These are phyloP conservation scores for Hypoxylon rubiginosum DNA, from an alignment of 2,329 filamentous ascomycete genomes.

Conservation along the genomic window DNA sequence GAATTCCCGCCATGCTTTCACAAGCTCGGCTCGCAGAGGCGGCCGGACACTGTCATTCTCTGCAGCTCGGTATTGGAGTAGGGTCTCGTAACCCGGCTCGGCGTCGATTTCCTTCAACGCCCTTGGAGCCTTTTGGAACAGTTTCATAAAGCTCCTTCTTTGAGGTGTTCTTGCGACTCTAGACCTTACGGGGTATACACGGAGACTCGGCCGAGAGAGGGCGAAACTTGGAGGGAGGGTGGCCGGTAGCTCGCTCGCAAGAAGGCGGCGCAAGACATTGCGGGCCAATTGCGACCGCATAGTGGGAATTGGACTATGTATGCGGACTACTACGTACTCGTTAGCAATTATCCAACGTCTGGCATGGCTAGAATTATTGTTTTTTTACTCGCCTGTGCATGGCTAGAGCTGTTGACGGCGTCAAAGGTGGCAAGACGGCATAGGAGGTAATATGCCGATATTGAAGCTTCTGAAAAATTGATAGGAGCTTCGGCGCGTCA, in stretches of 20 bases:
- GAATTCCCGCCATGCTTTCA: slow-evolving; percentile 74
- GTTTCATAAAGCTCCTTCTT: slow-evolving; percentile 71
- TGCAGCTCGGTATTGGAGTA: slow-evolving; percentile 76
- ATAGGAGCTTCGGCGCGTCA: slow-evolving; percentile 36
- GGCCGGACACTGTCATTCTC: slow-evolving; percentile 73
- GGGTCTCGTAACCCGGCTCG: slow-evolving; percentile 78
- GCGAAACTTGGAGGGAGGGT: slow-evolving; percentile 30
- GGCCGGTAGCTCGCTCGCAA: slow-evolving; percentile 43
- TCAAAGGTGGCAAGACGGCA: slow-evolving; percentile 22
- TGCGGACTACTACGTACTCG: slow-evolving; percentile 43
- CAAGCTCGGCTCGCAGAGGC: slow-evolving; percentile 73
- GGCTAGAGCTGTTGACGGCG: slow-evolving; percentile 41
- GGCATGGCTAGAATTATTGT: neutral
- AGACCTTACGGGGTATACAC: slow-evolving; percentile 49
- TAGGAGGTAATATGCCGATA: slow-evolving; percentile 23
- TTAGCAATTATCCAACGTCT: slow-evolving; percentile 41
- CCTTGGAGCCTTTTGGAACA: slow-evolving; percentile 72
- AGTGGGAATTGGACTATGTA: slow-evolving; percentile 49
- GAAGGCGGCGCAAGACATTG: slow-evolving; percentile 57
- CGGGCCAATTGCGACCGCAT: slow-evolving; percentile 56
- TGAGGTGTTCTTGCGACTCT: slow-evolving; percentile 51
- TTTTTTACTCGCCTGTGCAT: slow-evolving; percentile 49
- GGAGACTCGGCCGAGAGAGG: slow-evolving; percentile 45
- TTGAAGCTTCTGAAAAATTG: slow-evolving; percentile 37
- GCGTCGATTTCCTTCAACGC: slow-evolving; percentile 72